phyloP scores from a whole-genome alignment of 1,284 basidiomycete genomes.

The Ustilago lituana region DNA sequence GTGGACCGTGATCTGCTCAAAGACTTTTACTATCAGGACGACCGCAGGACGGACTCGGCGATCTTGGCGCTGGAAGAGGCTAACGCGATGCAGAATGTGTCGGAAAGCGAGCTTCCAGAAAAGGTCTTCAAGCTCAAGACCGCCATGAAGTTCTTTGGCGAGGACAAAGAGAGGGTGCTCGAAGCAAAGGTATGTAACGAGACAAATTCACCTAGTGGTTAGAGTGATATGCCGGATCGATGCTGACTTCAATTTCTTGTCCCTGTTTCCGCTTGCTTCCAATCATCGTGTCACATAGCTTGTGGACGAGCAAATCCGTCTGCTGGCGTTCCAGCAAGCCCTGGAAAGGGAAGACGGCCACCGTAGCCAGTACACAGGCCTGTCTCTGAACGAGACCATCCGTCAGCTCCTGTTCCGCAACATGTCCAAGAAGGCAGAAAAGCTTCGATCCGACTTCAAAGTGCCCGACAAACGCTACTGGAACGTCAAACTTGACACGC shows the following conservation, averaged over 20 bases:
- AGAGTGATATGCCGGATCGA: no score
- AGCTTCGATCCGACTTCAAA: constrained; percentile 61
- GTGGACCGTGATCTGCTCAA: constrained; percentile 84
- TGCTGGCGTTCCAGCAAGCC: constrained; percentile 83
- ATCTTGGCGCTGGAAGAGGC: constrained; percentile 81
- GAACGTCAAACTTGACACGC: constrained; percentile 52
- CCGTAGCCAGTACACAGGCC: constrained; percentile 33
- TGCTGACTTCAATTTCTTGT: no score
- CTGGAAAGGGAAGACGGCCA: constrained; percentile 86
- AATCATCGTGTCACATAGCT: no score
- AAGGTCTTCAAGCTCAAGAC: constrained; percentile 79
- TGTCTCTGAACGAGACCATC: constrained; percentile 60
- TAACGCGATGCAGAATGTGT: constrained; percentile 17
- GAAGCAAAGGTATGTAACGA: constrained; percentile 80
- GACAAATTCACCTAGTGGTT: no score
- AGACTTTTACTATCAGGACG: constrained; percentile 98
- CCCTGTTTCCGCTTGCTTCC: no score
- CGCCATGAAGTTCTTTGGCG: constrained; percentile 90
- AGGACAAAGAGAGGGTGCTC: constrained; percentile 88
- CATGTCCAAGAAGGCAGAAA: constrained; percentile 60
- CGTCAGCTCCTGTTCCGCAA: constrained; percentile 53
- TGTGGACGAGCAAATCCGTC: constrained; percentile 83
- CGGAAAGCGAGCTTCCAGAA: constrained; percentile 33
- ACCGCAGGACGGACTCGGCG: constrained; percentile 89
- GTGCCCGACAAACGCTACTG: constrained; percentile 59